phyloP scores from a whole-genome alignment of 805 yeast species.

The Candida caryicola region DNA sequence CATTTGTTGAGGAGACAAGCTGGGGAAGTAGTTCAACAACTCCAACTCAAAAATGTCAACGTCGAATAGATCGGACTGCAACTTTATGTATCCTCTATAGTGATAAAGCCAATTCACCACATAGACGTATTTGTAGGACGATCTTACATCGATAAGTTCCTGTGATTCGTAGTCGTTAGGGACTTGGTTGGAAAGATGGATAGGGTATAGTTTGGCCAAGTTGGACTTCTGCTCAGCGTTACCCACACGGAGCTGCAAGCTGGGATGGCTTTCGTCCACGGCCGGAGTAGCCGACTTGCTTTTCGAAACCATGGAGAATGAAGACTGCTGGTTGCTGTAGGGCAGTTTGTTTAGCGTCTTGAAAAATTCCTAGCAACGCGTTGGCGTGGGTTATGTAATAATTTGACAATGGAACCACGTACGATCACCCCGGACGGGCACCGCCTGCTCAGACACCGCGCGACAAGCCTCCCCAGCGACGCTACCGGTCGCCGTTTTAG shows the following conservation, averaged over 20 bases:
- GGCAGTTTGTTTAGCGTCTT: background rate
- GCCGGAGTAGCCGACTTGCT: constrained; percentile 6
- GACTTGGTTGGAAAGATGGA: constrained; percentile 11
- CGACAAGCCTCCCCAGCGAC: too few relatives aligned
- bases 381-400: background rate
- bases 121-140: constrained; percentile 18
- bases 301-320: constrained; percentile 7
- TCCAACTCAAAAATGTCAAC: constrained; percentile 63
- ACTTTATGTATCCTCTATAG: constrained; percentile 49
- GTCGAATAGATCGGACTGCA: constrained; percentile 53
- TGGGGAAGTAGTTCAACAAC: constrained; percentile 32
- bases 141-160: constrained; percentile 12
- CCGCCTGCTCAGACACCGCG: too few relatives aligned
- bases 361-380: background rate
- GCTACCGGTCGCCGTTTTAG: too few relatives aligned
- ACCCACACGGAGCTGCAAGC: constrained; percentile 7
- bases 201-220: constrained; percentile 12
- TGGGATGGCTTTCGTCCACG: constrained; percentile 1
- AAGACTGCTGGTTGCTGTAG: background rate
- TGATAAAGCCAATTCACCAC: constrained; percentile 56
- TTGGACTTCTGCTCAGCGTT: constrained; percentile 10
- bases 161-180: constrained; percentile 5
- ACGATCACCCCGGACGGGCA: too few relatives aligned
- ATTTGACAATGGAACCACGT: too few relatives aligned
- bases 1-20: constrained; percentile 5